Evolutionary conservation across 169 alveolate genomes (phyloP).

Genomic region (Cryptosporidium andersoni): DNA sequence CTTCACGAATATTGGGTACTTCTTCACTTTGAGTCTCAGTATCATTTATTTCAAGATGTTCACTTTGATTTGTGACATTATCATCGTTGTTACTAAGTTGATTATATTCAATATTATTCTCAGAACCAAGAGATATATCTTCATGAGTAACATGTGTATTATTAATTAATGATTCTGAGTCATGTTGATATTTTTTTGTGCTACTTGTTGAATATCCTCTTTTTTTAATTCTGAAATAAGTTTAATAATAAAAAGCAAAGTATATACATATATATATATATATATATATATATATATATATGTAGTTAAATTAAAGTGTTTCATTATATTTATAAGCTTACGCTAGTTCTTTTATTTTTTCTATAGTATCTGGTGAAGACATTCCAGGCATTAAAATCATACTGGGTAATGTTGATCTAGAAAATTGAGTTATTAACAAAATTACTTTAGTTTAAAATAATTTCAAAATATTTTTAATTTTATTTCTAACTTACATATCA

Average conservation of each 20-base stretch:
- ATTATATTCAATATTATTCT: too few species aligned
- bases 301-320: not conserved
- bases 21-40: too few species aligned
- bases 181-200: not conserved
- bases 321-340: not conserved
- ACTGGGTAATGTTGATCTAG: slow-evolving; percentile 35
- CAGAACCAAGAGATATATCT: too few species aligned
- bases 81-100: too few species aligned
- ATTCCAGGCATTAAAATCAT: slow-evolving; percentile 60
- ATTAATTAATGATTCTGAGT: not conserved
- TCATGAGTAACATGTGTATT: too few species aligned
- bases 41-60: too few species aligned
- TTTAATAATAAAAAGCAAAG: not conserved
- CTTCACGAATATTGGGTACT: too few species aligned
- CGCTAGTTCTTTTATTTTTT: slow-evolving; percentile 44
- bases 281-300: not conserved
- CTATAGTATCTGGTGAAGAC: slow-evolving; percentile 43
- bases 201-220: slow-evolving; percentile 32
- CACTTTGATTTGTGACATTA: too few species aligned
- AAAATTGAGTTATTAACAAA: not conserved
- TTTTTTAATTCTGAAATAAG: slow-evolving; percentile 24
- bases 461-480: not conserved
- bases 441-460: not conserved
- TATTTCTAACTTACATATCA: slow-evolving; percentile 30
- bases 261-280: not conserved